Percentiles rank a stretch among this genome's conserved stretches.
Conservation (phyloP, 2,329 filamentous ascomycete genomes). For the Daldinia sp. region DNA sequence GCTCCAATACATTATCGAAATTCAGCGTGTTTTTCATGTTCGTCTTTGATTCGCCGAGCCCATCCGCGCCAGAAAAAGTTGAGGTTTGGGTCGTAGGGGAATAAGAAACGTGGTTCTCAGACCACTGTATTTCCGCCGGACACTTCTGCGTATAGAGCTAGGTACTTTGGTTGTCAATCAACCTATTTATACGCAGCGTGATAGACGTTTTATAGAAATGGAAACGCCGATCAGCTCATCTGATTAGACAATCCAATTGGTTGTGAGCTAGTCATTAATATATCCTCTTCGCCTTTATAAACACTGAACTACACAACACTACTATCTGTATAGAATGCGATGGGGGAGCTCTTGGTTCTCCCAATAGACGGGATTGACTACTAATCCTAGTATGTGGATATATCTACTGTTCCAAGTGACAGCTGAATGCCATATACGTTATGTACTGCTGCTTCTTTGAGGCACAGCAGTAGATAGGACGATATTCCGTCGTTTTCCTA, state of each 20-base stretch:
- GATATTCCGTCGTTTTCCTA: conserved; percentile 38
- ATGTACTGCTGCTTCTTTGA: conserved; percentile 20
- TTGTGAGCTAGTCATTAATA: neutral
- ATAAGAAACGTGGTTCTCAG: conserved; percentile 16
- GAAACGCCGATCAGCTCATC: conserved; percentile 14
- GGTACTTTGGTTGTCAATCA: neutral
- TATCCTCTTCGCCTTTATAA: conserved; percentile 9
- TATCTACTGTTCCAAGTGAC: neutral
- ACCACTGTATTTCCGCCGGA: neutral
- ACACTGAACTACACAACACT: conserved; percentile 25
- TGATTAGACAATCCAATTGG: conserved; percentile 13
- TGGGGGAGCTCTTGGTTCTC: conserved; percentile 22
- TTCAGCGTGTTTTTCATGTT: neutral
- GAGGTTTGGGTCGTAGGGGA: conserved; percentile 9
- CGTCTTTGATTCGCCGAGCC: neutral
- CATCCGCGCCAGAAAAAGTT: neutral
- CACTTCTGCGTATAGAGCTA: neutral
- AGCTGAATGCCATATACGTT: conserved; percentile 1
- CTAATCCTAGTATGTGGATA: conserved; percentile 20
- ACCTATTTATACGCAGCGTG: neutral
- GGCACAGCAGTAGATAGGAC: conserved; percentile 14
- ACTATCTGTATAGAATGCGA: conserved; percentile 22
- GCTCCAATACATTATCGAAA: conserved; percentile 9
- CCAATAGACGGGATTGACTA: conserved; percentile 35
- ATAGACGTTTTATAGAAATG: conserved; percentile 11